Percentiles rank a stretch among this genome's conserved stretches.
These are phyloP conservation scores for Phytophthora melonis DNA, from an alignment of 352 stramenopile species.

Conservation along the genomic window DNA sequence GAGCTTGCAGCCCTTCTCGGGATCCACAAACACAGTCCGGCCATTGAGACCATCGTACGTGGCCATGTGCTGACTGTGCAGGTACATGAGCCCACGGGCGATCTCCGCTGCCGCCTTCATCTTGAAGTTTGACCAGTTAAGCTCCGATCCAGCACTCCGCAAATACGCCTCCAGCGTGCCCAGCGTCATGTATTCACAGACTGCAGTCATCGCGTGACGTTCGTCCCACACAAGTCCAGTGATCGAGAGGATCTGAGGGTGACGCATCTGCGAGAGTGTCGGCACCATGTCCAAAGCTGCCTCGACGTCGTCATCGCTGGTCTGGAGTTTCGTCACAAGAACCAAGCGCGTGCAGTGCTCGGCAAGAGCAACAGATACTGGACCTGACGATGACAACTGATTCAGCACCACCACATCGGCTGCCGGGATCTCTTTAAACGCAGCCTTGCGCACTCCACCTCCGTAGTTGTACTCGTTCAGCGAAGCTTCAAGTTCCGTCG, in stretches of 20 bases:
- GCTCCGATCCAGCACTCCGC: constrained; percentile 34
- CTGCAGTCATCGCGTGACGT: constrained; percentile 62
- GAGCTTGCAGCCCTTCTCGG: constrained; percentile 78
- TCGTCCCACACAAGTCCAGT: constrained; percentile 73
- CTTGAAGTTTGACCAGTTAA: constrained; percentile 85
- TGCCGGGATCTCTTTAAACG: constrained; percentile 63
- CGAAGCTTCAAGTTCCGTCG: constrained; percentile 44
- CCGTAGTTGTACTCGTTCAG: constrained; percentile 52
- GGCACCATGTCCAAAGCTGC: constrained; percentile 64
- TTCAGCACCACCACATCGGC: constrained; percentile 50
- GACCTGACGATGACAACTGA: constrained; percentile 54
- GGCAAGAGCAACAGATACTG: constrained; percentile 55
- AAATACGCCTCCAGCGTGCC: constrained; percentile 75
- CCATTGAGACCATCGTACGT: constrained; percentile 80
- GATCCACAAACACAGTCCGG: constrained; percentile 77
- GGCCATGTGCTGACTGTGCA: constrained; percentile 77
- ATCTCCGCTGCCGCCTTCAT: constrained; percentile 76
- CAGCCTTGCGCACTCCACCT: constrained; percentile 59
- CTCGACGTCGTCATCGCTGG: constrained; percentile 68
- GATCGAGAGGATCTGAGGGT: constrained; percentile 72
- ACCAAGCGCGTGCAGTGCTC: constrained; percentile 62
- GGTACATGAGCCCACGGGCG: constrained; percentile 74
- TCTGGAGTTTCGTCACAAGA: constrained; percentile 62
- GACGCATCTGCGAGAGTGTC: constrained; percentile 70
- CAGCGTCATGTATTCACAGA: constrained; percentile 78